A percentile compares a stretch with the other conserved stretches of the same genome.
These are phyloP conservation scores for Hypoxylon fragiforme DNA, from an alignment of 495 filamentous ascomycete species.

Conservation along the genomic window DNA sequence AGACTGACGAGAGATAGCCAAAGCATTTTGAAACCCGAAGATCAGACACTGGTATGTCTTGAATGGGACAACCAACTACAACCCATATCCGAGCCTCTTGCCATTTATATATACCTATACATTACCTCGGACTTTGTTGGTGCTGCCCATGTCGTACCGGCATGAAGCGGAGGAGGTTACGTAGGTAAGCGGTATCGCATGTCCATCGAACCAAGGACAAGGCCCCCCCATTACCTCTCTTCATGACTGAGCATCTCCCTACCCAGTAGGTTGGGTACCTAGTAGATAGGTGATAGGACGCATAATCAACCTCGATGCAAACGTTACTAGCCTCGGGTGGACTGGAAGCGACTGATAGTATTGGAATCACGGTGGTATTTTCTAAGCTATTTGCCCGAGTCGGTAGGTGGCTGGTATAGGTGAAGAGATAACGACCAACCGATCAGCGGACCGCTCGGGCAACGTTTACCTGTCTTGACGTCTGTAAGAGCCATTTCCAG, in stretches of 20 bases:
- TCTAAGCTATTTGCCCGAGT: conserved; percentile 17
- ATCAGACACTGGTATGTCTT: not conserved
- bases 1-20: conserved; percentile 24
- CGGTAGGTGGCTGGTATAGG: conserved; percentile 21
- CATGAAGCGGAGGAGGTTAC: not conserved
- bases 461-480: conserved; percentile 3
- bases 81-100: conserved; percentile 1
- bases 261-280: too few species aligned
- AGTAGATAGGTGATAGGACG: conserved; percentile 14
- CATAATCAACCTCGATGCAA: conserved; percentile 7
- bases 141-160: not conserved
- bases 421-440: conserved; percentile 19
- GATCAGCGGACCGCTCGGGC: not conserved
- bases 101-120: conserved; percentile 21
- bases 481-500: not conserved
- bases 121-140: not conserved
- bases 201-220: not conserved
- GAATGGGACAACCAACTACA: not conserved
- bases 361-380: conserved; percentile 16
- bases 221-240: conserved; percentile 2
- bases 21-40: conserved; percentile 17
- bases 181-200: conserved; percentile 5
- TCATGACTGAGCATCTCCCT: not conserved
- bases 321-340: conserved; percentile 13
- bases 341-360: conserved; percentile 7